Evolutionary conservation across 1,284 basidiomycete genomes (phyloP), one percentile per base, ranked within the genome.

Genomic region (Pholiota adiposa): DNA sequence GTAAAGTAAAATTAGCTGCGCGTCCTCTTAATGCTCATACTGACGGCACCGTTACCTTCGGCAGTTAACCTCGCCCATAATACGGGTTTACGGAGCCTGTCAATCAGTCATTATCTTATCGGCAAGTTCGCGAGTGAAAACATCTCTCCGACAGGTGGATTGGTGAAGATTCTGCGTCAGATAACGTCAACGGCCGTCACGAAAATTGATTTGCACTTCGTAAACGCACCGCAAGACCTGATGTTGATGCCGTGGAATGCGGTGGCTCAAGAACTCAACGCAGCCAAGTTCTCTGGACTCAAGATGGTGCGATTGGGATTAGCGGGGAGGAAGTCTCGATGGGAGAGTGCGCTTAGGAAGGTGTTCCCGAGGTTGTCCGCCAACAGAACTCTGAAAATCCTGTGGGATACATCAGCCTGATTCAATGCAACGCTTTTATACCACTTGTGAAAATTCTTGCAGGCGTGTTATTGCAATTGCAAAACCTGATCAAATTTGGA

Each of bases 21-120:
- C 50, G 19, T 19, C 18, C 8, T 29, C 6, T 38, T 19, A 2
- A 51, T 38, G 36, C 11, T 36, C 5, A 9, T 34, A 21, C 50
- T 36, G 21, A 21, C 33, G 36, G 7, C 33, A 9, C 34, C 21
- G n/a, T n/a, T 27, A 38, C 36, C 38, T 16, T 46, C 23, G 27
- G 27, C 33, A 56, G 54, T 56, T 16, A 34, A 56, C 27, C 54
- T 56, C 23, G 19, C 48, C 31, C 25, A 40, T 27, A 56, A 56
- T 25, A 40, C 46, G 46, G 21, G 34, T 18, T 36, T 56, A 23
- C 44, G 40, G 36, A 56, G 46, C n/a, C 36, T 56, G 11, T 38
- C 41, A 9, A 56, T 56, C 48, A 56, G 54, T 23, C 54, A 56
- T 34, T 56, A 56, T 50, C 46, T 56, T n/a, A 56, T 56, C 33